phyloP scores from a whole-genome alignment of 1,139 yeast genomes.

The Candida tropicalis region DNA sequence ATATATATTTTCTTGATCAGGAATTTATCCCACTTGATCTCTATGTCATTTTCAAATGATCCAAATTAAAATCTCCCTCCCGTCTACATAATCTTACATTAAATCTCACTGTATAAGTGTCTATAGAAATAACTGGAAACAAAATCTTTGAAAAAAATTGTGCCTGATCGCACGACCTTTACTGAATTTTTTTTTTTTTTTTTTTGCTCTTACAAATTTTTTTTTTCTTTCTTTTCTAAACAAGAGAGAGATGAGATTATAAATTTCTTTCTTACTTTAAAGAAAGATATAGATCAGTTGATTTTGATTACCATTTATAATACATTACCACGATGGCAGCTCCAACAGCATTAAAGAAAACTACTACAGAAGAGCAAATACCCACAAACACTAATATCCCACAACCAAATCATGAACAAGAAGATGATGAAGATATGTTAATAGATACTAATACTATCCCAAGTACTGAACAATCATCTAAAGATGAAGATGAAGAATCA shows the following conservation, averaged over 20 bases:
- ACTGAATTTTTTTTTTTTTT: background rate
- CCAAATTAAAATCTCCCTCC: too few species aligned
- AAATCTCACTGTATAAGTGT: too few species aligned
- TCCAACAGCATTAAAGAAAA: conserved; percentile 60
- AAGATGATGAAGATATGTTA: conserved; percentile 63
- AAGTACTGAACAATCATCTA: conserved; percentile 12
- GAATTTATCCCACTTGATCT: too few species aligned
- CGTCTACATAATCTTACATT: too few species aligned
- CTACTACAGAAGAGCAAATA: conserved; percentile 8
- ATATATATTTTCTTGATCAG: too few species aligned
- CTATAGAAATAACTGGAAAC: background rate
- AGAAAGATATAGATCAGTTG: conserved; percentile 1
- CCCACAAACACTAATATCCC: conserved; percentile 11
- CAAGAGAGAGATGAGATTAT: conserved; percentile 2
- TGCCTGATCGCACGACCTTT: conserved; percentile 4
- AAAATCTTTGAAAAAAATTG: background rate
- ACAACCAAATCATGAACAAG: conserved; percentile 12
- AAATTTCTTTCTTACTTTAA: conserved; percentile 5
- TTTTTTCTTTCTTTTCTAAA: background rate
- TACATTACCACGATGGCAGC: conserved; percentile 59
- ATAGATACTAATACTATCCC: conserved; percentile 61
- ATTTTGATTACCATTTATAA: background rate
- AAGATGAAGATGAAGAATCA: conserved; percentile 19
- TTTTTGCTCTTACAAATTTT: background rate
- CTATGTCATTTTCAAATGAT: too few species aligned